These are phyloP conservation scores for Cenchrus fungigraminus DNA, from an alignment of 176 grass and related monocot species.

Conservation along the genomic window DNA sequence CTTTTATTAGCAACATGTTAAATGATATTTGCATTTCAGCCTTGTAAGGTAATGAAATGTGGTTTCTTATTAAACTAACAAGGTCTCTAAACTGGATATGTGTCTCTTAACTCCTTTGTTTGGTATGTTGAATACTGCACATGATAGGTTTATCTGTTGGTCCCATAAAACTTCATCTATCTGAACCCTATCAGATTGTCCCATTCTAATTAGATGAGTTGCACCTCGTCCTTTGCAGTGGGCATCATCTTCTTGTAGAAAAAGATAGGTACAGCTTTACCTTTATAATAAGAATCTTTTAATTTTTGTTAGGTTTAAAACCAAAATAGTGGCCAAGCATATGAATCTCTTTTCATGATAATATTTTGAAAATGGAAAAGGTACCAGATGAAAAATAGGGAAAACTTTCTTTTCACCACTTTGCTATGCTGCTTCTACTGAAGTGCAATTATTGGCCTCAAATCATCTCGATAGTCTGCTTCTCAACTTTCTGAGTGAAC, in stretches of 20 bases:
- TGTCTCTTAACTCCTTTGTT: constrained; percentile 1
- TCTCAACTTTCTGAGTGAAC: constrained; percentile 25
- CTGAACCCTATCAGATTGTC: not conserved
- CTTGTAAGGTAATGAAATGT: not conserved
- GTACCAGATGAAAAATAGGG: constrained; percentile 16
- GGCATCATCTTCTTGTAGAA: constrained; percentile 11
- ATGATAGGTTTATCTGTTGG: not conserved
- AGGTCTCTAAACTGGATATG: not conserved
- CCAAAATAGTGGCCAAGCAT: not conserved
- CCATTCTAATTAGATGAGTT: constrained; percentile 4
- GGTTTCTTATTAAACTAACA: constrained; percentile 14
- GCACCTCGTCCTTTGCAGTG: constrained; percentile 24
- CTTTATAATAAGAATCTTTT: not conserved
- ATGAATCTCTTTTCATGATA: constrained; percentile 2
- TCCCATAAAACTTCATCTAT: not conserved
- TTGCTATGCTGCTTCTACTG: constrained; percentile 31
- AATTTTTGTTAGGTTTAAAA: not conserved
- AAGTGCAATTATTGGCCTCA: constrained; percentile 31
- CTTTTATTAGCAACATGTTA: not conserved
- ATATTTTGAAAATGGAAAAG: constrained; percentile 10
- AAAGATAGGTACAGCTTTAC: not conserved
- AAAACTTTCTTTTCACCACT: constrained; percentile 11
- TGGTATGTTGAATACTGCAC: not conserved
- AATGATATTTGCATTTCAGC: not conserved
- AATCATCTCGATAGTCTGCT: constrained; percentile 11